Evolutionary conservation across 352 stramenopile genomes (phyloP), one percentile per base, ranked within the genome.

Genomic region (Phytopythium montanum): DNA sequence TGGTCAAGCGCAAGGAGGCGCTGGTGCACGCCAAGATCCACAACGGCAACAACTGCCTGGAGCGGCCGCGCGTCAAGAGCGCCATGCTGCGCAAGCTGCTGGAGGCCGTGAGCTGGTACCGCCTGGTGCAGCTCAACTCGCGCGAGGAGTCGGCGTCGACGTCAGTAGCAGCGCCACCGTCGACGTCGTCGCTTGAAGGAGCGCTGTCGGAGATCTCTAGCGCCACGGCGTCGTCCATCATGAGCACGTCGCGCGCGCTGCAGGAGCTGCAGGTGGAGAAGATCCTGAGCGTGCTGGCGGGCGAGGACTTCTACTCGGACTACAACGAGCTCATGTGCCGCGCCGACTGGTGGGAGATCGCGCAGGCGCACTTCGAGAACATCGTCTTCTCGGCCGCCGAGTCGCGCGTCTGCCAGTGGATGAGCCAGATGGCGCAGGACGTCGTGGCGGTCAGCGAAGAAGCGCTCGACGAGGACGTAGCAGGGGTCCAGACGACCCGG

Each of bases 351-450:
- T 93, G 85, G 85, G 81, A 88, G 36, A 81, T 92, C 50, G 83
- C 85, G 0, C 85, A 93, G 65, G 85, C 85, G 13, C 82, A 95
- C 54, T 95, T 95, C 63, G 85, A 95, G 61, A 95, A 92, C 50
- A 65, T 95, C 16, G 75, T 95, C 8, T 93, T 95, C 42, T 81
- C 83, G 38, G 72, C 69, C 13, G 64, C 73, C 9, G 81, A 90
- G 21, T 87, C 78, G 18, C 76, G 83, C 9, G 77, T 93, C 13
- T 87, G 76, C 21, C 85, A 90, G 62, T 86, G 78, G 71, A 68
- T 95, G 26, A 55, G 72, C 36, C 81, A 87, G 23, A 68, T 93
- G 18, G 86, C 81, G 1, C 78, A 67, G 42, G 84, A 95, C 53
- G 79, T 88, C 14, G 76, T 79, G 1, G 58, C 59, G 26, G 77